phyloP scores from a whole-genome alignment of 2,329 filamentous ascomycete species.

The Clonostachys byssicola region DNA sequence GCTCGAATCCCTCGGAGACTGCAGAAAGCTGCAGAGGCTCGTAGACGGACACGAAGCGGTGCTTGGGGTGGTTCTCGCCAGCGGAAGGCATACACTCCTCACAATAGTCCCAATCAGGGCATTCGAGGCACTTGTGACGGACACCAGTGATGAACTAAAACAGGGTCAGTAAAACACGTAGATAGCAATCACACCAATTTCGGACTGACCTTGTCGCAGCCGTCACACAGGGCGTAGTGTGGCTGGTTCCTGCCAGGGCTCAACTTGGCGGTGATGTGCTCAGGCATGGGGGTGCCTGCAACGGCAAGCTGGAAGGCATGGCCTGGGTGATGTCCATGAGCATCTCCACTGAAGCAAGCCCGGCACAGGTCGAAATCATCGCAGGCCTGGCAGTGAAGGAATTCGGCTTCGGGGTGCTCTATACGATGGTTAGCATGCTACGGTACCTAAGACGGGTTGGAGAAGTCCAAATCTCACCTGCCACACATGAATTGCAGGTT shows the following conservation, averaged over 20 bases:
- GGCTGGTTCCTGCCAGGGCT: constrained; percentile 73
- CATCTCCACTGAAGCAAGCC: constrained; percentile 67
- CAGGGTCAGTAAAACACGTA: not conserved
- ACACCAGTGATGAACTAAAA: constrained; percentile 70
- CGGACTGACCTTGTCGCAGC: constrained; percentile 63
- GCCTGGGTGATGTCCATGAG: constrained; percentile 87
- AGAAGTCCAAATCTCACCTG: constrained; percentile 16
- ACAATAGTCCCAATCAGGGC: constrained; percentile 98
- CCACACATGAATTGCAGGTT: constrained; percentile 66
- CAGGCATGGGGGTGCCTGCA: constrained; percentile 55
- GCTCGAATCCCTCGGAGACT: not conserved
- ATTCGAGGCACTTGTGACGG: constrained; percentile 94
- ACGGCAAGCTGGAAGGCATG: constrained; percentile 74
- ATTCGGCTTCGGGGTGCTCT: constrained; percentile 72
- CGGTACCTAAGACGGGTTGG: constrained; percentile 4
- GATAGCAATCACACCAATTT: not conserved
- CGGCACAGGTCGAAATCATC: constrained; percentile 93
- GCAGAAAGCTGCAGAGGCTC: constrained; percentile 51
- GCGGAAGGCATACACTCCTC: constrained; percentile 67
- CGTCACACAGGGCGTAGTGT: constrained; percentile 91
- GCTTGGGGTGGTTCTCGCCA: constrained; percentile 67
- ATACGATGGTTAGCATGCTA: not conserved
- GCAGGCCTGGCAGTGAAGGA: constrained; percentile 81
- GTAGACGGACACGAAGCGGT: constrained; percentile 88
- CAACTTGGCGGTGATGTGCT: constrained; percentile 63